Conservation (phyloP, 306 rosid genomes). For the Fagus sylvatica region DNA sequence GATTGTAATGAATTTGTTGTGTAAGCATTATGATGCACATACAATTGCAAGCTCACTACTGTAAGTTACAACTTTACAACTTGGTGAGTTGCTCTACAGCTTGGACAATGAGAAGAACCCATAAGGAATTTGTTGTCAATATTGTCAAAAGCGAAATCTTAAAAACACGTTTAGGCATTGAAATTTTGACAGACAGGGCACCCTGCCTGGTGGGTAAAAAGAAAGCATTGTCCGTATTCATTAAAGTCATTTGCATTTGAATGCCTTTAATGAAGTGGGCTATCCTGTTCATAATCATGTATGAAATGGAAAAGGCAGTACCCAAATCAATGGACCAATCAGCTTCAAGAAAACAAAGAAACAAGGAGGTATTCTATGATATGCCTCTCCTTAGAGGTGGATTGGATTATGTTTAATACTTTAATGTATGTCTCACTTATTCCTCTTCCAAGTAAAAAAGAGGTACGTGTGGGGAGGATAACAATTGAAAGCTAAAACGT, state of each 20-base stretch:
- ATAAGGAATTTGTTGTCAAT: neutral
- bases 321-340: neutral
- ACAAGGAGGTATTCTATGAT: too few relatives aligned
- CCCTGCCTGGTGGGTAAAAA: neutral
- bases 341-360: too few relatives aligned
- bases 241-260: neutral
- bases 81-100: constrained; percentile 19
- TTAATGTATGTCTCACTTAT: too few relatives aligned
- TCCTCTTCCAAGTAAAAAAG: too few relatives aligned
- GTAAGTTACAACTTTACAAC: neutral
- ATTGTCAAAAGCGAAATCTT: constrained; percentile 9
- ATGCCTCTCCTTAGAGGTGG: too few relatives aligned
- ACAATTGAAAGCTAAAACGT: too few relatives aligned
- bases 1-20: neutral
- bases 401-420: too few relatives aligned
- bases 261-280: neutral
- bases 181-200: too few relatives aligned
- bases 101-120: neutral
- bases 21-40: neutral
- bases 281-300: neutral
- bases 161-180: neutral
- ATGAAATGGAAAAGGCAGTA: neutral
- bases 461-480: too few relatives aligned
- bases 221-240: neutral
- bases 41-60: neutral